A percentile compares a stretch with the other conserved stretches of the same genome.
Conservation (phyloP, 202 grass and related monocot species). For the Schoenoplectus tabernaemontani region DNA sequence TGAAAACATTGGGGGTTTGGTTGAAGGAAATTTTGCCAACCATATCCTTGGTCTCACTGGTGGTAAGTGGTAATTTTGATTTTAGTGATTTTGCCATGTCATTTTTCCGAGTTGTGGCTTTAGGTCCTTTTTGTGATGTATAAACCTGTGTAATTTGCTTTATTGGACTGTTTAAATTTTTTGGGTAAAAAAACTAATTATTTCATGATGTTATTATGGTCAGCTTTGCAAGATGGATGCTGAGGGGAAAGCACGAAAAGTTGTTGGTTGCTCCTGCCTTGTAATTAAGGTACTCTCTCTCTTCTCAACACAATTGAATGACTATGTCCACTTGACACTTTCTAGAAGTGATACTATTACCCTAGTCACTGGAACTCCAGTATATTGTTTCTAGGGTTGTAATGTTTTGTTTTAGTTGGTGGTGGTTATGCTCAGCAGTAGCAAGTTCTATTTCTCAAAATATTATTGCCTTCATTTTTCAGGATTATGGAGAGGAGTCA, state of each 20-base stretch:
- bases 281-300: conserved; percentile 35
- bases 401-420: neutral
- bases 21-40: neutral
- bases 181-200: neutral
- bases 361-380: neutral
- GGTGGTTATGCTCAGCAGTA: neutral
- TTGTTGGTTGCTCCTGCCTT: conserved; percentile 41
- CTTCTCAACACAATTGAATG: neutral
- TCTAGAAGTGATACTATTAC: neutral
- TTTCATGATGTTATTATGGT: neutral
- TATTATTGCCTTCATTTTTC: conserved; percentile 12
- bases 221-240: conserved; percentile 60
- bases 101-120: neutral
- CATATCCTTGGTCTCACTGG: neutral
- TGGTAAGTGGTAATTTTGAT: neutral
- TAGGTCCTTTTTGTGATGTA: neutral
- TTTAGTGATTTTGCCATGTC: neutral
- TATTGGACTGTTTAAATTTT: neutral
- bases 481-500: conserved; percentile 55
- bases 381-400: neutral
- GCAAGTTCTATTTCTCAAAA: neutral
- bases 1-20: neutral
- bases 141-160: neutral
- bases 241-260: conserved; percentile 51
- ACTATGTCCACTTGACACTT: neutral